Evolutionary conservation across 139 green algal species (phyloP).

Genomic region (Chlamydomonas applanata): DNA sequence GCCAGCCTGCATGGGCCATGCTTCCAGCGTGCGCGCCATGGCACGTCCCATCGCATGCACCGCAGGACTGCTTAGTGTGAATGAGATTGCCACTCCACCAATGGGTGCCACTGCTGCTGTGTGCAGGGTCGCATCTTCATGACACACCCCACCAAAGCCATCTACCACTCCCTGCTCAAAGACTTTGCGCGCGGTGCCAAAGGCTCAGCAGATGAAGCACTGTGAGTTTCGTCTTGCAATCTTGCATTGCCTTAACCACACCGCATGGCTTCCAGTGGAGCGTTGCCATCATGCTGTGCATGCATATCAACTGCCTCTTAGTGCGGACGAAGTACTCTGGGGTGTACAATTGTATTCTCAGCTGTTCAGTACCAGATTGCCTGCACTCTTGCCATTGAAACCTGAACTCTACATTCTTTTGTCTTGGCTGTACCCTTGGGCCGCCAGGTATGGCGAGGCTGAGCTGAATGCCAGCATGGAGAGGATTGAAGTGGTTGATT

Average conservation of each 20-base stretch:
- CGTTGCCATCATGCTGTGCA: background rate
- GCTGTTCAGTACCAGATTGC: too few relatives aligned
- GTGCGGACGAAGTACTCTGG: too few relatives aligned
- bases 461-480: conserved; percentile 86
- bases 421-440: background rate
- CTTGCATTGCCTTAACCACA: too few relatives aligned
- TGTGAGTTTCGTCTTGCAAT: conserved; percentile 74
- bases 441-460: conserved; percentile 60
- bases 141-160: conserved; percentile 98
- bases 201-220: conserved; percentile 54
- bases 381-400: too few relatives aligned
- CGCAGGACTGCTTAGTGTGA: too few relatives aligned
- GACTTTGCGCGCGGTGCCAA: conserved; percentile 63
- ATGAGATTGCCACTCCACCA: too few relatives aligned
- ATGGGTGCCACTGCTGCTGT: background rate
- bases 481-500: conserved; percentile 95
- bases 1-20: too few relatives aligned
- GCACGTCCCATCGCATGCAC: too few relatives aligned
- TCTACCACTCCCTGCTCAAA: conserved; percentile 90
- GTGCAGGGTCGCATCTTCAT: conserved; percentile 89
- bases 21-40: too few relatives aligned
- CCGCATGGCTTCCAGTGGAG: too few relatives aligned
- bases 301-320: too few relatives aligned
- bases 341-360: too few relatives aligned
- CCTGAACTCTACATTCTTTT: background rate